Percentiles rank a stretch among this genome's conserved stretches.
Conservation (phyloP, 2,329 filamentous ascomycete genomes). For the Xylariaceae sp. region DNA sequence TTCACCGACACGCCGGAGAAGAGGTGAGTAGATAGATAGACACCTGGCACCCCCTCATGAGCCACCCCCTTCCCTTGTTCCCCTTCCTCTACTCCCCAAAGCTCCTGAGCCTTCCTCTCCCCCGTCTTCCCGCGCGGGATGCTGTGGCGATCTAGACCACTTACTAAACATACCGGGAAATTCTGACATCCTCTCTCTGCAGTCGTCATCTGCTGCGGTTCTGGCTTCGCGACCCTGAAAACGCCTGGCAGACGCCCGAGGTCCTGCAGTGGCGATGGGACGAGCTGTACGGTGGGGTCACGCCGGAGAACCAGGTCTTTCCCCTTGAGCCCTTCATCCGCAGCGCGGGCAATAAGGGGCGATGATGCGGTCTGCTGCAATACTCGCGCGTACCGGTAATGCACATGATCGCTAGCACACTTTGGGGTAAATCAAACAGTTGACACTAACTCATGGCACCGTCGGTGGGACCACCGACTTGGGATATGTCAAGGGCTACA, state of each 20-base stretch:
- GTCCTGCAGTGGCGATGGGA: slow-evolving; percentile 41
- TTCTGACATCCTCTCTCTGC: too few relatives aligned
- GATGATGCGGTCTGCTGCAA: too few relatives aligned
- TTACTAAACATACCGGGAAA: too few relatives aligned
- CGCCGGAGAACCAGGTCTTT: slow-evolving; percentile 44
- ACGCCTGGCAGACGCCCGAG: slow-evolving; percentile 40
- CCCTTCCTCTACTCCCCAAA: too few relatives aligned
- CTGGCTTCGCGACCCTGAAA: slow-evolving; percentile 42
- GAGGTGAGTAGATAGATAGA: slow-evolving; percentile 37
- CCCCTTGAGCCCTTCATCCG: slow-evolving; percentile 47
- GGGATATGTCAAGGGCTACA: too few relatives aligned
- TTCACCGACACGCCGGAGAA: slow-evolving; percentile 38
- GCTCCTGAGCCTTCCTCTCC: not conserved
- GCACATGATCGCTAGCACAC: too few relatives aligned
- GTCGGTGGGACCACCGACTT: too few relatives aligned
- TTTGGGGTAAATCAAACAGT: too few relatives aligned
- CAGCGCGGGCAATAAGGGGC: slow-evolving; percentile 27
- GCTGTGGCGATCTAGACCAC: slow-evolving; percentile 26
- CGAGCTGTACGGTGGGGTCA: slow-evolving; percentile 44
- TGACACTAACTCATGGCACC: too few relatives aligned
- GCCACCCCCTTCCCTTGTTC: too few relatives aligned
- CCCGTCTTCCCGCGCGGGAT: slow-evolving; percentile 13
- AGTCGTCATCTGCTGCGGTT: slow-evolving; percentile 42
- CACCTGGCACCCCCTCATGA: too few relatives aligned
- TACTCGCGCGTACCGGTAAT: too few relatives aligned